Percentiles rank a stretch among this genome's conserved stretches.
Evolutionary conservation across 768 basidiomycete genomes (phyloP).

Genomic region (Lactarius quietus): DNA sequence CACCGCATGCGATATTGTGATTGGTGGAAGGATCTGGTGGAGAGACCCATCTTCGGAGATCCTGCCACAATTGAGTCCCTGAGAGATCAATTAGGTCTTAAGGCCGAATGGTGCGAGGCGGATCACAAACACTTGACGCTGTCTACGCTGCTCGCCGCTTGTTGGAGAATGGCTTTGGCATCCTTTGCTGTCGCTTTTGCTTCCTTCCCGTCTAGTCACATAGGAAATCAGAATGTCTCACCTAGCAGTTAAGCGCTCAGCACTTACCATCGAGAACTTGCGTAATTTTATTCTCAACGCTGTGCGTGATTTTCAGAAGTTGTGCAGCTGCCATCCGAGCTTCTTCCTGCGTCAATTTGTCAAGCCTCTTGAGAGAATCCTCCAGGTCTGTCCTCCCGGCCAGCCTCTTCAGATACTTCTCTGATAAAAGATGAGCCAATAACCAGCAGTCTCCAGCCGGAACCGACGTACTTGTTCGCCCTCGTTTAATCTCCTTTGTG

Average conservation of each 20-base stretch:
- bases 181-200: not conserved
- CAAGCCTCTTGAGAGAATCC: not conserved
- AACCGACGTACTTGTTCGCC: not conserved
- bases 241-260: not conserved
- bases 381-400: not conserved
- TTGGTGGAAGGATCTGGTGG: slow-evolving; percentile 5
- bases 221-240: not conserved
- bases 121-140: not conserved
- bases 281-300: not conserved
- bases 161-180: not conserved
- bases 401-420: not conserved
- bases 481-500: not conserved
- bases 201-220: not conserved
- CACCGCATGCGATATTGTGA: slow-evolving; percentile 1
- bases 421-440: not conserved
- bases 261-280: not conserved
- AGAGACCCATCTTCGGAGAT: not conserved
- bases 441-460: not conserved
- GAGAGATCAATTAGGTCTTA: not conserved
- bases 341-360: not conserved
- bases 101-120: not conserved
- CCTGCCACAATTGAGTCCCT: not conserved
- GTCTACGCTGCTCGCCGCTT: not conserved
- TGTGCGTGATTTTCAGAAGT: not conserved
- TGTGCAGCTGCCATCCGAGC: not conserved